Percentiles rank a stretch among this genome's conserved stretches.
These are phyloP conservation scores for Sarocladiaceae sp. DNA, from an alignment of 2,329 filamentous ascomycete genomes.

Conservation along the genomic window DNA sequence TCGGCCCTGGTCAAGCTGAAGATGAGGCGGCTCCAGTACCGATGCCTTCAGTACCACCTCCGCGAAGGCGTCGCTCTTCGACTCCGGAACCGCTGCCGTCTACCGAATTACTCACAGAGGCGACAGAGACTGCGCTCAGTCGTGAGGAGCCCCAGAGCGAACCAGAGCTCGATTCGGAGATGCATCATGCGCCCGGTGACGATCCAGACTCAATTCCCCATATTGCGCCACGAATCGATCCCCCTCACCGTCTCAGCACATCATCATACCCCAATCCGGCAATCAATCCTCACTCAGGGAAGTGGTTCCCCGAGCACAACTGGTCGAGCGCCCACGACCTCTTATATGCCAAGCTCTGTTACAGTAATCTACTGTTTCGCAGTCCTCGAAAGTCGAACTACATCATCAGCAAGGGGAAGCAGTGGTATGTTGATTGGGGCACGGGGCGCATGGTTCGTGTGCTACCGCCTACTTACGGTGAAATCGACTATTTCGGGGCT, in stretches of 20 bases:
- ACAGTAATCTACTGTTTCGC: constrained; percentile 52
- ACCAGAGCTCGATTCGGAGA: constrained; percentile 17
- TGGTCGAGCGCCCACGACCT: constrained; percentile 55
- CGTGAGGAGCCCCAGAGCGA: neutral
- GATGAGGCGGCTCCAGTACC: constrained; percentile 2
- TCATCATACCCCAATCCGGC: constrained; percentile 41
- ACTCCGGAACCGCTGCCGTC: constrained; percentile 12
- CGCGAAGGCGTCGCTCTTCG: constrained; percentile 13
- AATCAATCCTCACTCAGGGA: constrained; percentile 44
- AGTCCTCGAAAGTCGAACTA: constrained; percentile 55
- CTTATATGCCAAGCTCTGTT: constrained; percentile 56
- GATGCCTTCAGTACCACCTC: neutral
- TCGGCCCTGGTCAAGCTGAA: constrained; percentile 17
- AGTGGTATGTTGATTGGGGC: constrained; percentile 57
- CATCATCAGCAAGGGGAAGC: constrained; percentile 51
- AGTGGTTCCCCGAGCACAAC: constrained; percentile 52
- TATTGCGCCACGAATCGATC: constrained; percentile 25
- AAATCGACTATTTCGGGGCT: constrained; percentile 43
- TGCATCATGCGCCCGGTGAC: neutral
- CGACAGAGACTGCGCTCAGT: neutral
- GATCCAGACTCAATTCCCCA: constrained; percentile 8
- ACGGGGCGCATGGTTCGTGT: constrained; percentile 52
- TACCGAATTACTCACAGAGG: neutral
- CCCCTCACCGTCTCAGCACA: constrained; percentile 36
- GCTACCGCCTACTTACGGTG: constrained; percentile 50